Evolutionary conservation across 106 monocot species (phyloP).

Genomic region (Iris macrosiphon): DNA sequence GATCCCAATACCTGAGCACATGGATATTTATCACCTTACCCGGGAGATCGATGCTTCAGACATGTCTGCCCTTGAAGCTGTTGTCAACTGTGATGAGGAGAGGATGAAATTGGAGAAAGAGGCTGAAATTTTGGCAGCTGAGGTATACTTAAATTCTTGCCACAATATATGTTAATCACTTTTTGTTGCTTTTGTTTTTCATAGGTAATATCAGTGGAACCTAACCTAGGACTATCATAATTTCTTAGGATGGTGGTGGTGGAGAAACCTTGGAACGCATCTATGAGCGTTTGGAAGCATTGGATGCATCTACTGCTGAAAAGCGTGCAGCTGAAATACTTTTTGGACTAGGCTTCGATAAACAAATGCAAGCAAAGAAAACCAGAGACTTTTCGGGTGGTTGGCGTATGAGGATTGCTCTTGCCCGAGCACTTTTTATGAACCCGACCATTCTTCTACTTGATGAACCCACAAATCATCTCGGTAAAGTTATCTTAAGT

Average conservation of each 20-base stretch:
- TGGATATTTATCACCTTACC: constrained; percentile 90
- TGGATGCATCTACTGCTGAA: constrained; percentile 95
- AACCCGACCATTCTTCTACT: constrained; percentile 96
- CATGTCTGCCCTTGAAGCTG: constrained; percentile 87
- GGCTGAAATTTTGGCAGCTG: constrained; percentile 62
- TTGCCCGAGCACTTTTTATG: constrained; percentile 96
- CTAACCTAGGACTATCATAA: background rate
- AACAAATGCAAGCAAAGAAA: constrained; percentile 97
- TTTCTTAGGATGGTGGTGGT: constrained; percentile 61
- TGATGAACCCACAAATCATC: constrained; percentile 98
- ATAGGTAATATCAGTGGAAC: no score
- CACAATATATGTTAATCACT: background rate
- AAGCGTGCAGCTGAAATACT: constrained; percentile 98
- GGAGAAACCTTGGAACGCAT: constrained; percentile 60
- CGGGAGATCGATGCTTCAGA: constrained; percentile 97
- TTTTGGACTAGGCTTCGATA: constrained; percentile 85
- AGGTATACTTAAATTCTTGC: constrained; percentile 50
- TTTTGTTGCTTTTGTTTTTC: no score
- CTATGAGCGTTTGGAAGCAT: constrained; percentile 90
- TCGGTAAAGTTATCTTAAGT: constrained; percentile 65
- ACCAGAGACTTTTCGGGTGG: constrained; percentile 97
- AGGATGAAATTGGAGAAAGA: constrained; percentile 80
- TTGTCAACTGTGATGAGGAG: constrained; percentile 93
- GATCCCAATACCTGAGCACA: constrained; percentile 93
- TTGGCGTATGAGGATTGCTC: constrained; percentile 99